phyloP scores from a whole-genome alignment of 2,329 filamentous ascomycete species.

The Fusarium fujikuroi region DNA sequence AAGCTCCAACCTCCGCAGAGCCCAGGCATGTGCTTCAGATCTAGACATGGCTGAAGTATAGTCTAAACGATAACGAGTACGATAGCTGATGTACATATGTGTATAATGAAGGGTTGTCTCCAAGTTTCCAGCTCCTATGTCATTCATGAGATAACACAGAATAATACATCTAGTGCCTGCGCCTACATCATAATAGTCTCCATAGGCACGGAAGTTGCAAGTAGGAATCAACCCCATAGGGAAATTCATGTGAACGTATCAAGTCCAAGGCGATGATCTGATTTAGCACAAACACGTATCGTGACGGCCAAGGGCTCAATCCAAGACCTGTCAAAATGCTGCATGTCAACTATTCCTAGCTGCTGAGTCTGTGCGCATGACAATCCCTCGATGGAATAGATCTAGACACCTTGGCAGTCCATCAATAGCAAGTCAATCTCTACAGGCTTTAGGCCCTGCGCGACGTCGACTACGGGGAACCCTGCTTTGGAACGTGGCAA shows the following conservation, averaged over 20 bases:
- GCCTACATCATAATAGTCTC: neutral
- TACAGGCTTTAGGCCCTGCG: neutral
- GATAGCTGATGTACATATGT: accelerated
- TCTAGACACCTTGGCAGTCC: neutral
- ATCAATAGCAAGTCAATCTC: neutral
- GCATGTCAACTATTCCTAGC: neutral
- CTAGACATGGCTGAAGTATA: too few relatives aligned
- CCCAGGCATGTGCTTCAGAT: neutral
- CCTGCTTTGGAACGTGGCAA: neutral
- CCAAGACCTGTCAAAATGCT: neutral
- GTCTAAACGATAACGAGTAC: neutral
- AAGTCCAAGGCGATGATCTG: accelerated
- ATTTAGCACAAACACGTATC: neutral
- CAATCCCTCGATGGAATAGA: neutral
- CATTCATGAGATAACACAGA: neutral
- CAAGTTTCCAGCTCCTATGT: neutral
- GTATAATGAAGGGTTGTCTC: neutral
- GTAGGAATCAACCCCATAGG: accelerated
- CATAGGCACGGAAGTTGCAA: accelerated
- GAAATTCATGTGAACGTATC: accelerated
- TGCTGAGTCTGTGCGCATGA: neutral
- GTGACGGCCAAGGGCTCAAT: accelerated
- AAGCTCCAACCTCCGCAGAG: neutral
- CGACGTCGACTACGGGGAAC: neutral
- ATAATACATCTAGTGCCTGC: accelerated